phyloP scores from a whole-genome alignment of 2,329 filamentous ascomycete genomes.

The Phialophora verrucosa region DNA sequence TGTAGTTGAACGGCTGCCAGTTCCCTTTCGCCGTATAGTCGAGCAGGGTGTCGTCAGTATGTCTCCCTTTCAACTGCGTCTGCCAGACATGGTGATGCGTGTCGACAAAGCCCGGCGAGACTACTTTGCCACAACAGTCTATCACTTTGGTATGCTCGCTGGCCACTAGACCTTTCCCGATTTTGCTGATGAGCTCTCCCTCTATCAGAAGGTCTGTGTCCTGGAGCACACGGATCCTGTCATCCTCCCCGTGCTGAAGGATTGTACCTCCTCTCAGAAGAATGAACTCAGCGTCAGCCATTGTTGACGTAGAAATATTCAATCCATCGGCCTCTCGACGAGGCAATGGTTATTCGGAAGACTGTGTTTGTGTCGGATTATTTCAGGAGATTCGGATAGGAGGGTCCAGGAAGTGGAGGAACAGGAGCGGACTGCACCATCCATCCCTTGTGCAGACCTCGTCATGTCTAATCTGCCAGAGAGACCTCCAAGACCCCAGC shows the following conservation, averaged over 20 bases:
- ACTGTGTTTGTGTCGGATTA: background rate
- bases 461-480: background rate
- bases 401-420: no score
- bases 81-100: constrained; percentile 20
- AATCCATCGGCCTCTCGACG: background rate
- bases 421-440: background rate
- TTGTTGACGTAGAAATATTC: background rate
- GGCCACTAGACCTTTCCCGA: constrained; percentile 3
- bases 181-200: constrained; percentile 10
- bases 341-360: background rate
- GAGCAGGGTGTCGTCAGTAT: constrained; percentile 18
- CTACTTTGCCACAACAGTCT: constrained; percentile 7
- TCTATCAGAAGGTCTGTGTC: constrained; percentile 15
- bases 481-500: background rate
- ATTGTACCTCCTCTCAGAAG: constrained; percentile 11
- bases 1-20: constrained; percentile 19
- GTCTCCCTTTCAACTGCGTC: constrained; percentile 14
- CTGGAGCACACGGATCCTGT: constrained; percentile 2
- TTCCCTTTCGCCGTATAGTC: constrained; percentile 17
- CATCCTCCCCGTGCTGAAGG: constrained; percentile 5
- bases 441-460: background rate
- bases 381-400: background rate
- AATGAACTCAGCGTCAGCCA: background rate
- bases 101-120: constrained; percentile 16
- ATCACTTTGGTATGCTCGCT: constrained; percentile 8